Conservation (phyloP, 1,284 basidiomycete species). For the Cryptococcus sp. region DNA sequence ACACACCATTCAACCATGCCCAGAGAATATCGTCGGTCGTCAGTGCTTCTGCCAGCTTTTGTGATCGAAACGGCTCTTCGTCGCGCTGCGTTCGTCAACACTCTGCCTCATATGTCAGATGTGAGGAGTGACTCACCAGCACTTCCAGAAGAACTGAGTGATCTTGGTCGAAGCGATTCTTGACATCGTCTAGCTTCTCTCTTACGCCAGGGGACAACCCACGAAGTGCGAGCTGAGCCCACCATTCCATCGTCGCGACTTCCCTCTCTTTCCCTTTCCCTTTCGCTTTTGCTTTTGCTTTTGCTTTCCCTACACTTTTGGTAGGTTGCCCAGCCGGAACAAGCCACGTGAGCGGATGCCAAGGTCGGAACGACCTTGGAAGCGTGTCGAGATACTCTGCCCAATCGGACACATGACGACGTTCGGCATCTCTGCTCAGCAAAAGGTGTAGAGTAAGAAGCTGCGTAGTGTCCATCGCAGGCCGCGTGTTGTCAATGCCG, state of each 20-base stretch:
- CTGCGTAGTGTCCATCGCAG: constrained; percentile 37
- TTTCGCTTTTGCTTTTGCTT: neutral
- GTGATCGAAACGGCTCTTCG: constrained; percentile 39
- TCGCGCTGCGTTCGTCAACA: constrained; percentile 15
- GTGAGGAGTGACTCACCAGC: constrained; percentile 45
- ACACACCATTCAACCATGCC: constrained; percentile 81
- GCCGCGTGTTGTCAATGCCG: too few relatives aligned
- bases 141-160: constrained; percentile 54
- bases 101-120: constrained; percentile 1
- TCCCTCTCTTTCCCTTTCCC: constrained; percentile 1
- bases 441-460: constrained; percentile 65
- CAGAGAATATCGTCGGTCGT: constrained; percentile 63
- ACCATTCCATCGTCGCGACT: constrained; percentile 20
- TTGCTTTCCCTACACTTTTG: neutral
- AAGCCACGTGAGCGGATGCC: constrained; percentile 76
- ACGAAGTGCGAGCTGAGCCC: constrained; percentile 25
- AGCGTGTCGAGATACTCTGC: constrained; percentile 73
- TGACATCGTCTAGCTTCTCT: constrained; percentile 58
- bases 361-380: constrained; percentile 64
- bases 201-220: constrained; percentile 60
- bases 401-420: constrained; percentile 61
- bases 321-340: constrained; percentile 45
- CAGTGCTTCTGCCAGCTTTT: constrained; percentile 29
- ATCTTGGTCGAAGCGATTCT: constrained; percentile 63
- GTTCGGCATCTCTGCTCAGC: constrained; percentile 49